These are phyloP conservation scores for Hypoxylon subgilvum DNA, from an alignment of 495 filamentous ascomycete genomes.

Conservation along the genomic window DNA sequence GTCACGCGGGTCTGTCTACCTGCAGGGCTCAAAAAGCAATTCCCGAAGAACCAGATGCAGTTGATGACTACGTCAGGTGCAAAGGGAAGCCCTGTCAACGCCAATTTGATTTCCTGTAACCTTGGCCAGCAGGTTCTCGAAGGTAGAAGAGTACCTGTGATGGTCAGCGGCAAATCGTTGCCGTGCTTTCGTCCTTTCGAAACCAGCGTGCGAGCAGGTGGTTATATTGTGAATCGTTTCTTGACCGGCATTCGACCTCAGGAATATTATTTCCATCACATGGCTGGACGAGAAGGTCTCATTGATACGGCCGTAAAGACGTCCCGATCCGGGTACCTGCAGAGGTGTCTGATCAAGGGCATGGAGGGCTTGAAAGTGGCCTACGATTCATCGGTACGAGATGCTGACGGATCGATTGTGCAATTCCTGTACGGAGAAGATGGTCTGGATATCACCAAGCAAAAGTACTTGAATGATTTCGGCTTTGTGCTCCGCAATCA, in stretches of 20 bases:
- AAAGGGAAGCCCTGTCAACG: slow-evolving; percentile 91
- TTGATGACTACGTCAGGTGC: slow-evolving; percentile 96
- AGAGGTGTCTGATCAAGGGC: slow-evolving; percentile 97
- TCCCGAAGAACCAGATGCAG: slow-evolving; percentile 98
- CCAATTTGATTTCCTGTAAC: slow-evolving; percentile 96
- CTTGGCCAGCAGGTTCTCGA: slow-evolving; percentile 96
- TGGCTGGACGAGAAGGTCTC: slow-evolving; percentile 97
- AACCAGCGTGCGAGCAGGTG: slow-evolving; percentile 85
- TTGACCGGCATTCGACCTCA: slow-evolving; percentile 97
- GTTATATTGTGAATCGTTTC: slow-evolving; percentile 94
- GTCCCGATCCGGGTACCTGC: slow-evolving; percentile 92
- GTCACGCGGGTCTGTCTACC: slow-evolving; percentile 83
- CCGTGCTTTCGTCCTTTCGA: slow-evolving; percentile 95
- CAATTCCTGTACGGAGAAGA: slow-evolving; percentile 99
- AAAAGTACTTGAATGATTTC: slow-evolving; percentile 89
- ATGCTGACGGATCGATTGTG: slow-evolving; percentile 89
- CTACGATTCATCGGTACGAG: slow-evolving; percentile 92
- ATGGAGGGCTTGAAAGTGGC: slow-evolving; percentile 94
- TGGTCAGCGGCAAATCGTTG: slow-evolving; percentile 96
- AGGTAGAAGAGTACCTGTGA: slow-evolving; percentile 90
- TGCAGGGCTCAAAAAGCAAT: slow-evolving; percentile 80
- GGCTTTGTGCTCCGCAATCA: slow-evolving; percentile 85
- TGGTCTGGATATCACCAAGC: slow-evolving; percentile 90
- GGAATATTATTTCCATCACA: slow-evolving; percentile 99
- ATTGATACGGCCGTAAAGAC: slow-evolving; percentile 99